These are phyloP conservation scores for Paraleonurus japonicus DNA, from an alignment of 257 asterid genomes.

Conservation along the genomic window DNA sequence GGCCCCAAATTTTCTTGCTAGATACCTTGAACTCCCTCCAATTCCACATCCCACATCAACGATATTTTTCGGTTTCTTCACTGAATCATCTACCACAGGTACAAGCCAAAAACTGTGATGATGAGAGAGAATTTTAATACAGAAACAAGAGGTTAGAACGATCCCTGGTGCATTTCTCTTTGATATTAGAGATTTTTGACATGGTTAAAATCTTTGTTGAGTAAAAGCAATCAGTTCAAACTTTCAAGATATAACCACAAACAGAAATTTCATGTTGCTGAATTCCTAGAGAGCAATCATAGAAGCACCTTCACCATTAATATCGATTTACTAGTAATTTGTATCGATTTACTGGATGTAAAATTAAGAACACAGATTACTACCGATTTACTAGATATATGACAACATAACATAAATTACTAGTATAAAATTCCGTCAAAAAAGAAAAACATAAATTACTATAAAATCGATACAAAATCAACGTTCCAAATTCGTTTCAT, in stretches of 20 bases:
- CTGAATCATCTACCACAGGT: conserved; percentile 47
- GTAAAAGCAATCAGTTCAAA: neutral
- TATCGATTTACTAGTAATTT: neutral
- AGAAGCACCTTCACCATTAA: neutral
- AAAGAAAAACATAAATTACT: neutral
- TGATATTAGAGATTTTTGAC: neutral
- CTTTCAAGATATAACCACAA: neutral
- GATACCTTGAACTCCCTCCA: conserved; percentile 90
- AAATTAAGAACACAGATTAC: neutral
- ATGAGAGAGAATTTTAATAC: neutral
- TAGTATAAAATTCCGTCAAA: too few relatives aligned
- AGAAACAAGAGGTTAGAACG: neutral
- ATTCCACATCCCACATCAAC: conserved; percentile 99
- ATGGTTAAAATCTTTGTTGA: neutral
- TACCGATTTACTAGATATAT: neutral
- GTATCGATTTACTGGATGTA: neutral
- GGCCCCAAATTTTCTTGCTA: conserved; percentile 75
- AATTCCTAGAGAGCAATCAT: neutral
- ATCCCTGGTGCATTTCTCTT: neutral
- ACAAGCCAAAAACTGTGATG: neutral
- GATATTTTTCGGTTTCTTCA: conserved; percentile 48
- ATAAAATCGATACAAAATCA: neutral
- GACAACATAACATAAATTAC: neutral
- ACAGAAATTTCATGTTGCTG: neutral
- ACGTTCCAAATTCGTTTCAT: neutral